Base-by-base conservation (phyloP, 192 early-diverging fungal genomes). In the Kickxella alabastrina region DNA sequence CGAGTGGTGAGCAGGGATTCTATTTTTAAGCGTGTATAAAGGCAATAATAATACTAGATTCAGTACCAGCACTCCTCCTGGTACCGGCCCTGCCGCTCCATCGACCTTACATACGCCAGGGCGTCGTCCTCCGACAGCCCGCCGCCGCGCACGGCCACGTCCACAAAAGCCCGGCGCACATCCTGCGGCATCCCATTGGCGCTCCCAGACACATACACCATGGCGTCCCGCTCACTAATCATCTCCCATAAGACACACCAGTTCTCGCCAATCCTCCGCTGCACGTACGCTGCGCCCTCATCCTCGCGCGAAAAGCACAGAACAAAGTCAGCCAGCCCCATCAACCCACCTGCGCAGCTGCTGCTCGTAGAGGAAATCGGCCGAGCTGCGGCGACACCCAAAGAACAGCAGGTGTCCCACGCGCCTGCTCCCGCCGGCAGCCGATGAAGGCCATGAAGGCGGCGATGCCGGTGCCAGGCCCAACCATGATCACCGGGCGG, bases 301-400 rank as follows among this genome's bases (percentile, higher is more conserved):
- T 87, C 84, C 65, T 96, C 94, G 39, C 93, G 71, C 22, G 96
- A 99, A 58, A 89, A 93, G 96, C 96, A 10, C 84, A 76, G 46
- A 82, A 80, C 26, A 91, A 52, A 34, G 61, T 61, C 29, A 99
- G 68, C 34, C 54, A 29, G 0, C 81, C 80, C 80, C 50, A 0
- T 32, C 29, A 4, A 49, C 68, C 57, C 84, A 79, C 2, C 43
- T 21, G 18, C 84, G 70, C 78, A 86, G 89, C 59, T 92, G 84
- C 10, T 74, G 46, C 3, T 49, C 65, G 59, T 91, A 95, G 35
- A 87, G 78, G 66, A 80, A 91, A 64, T 99, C 96, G 36, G 70
- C 78, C 15, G 79, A 49, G 18, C 54, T 44, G 49, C 85, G 68
- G 25, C 96, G 82, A 48, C 84, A 90, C 13, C 96, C 96, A 65